phyloP scores from a whole-genome alignment of 768 basidiomycete species.

The Trametes cubensis region DNA sequence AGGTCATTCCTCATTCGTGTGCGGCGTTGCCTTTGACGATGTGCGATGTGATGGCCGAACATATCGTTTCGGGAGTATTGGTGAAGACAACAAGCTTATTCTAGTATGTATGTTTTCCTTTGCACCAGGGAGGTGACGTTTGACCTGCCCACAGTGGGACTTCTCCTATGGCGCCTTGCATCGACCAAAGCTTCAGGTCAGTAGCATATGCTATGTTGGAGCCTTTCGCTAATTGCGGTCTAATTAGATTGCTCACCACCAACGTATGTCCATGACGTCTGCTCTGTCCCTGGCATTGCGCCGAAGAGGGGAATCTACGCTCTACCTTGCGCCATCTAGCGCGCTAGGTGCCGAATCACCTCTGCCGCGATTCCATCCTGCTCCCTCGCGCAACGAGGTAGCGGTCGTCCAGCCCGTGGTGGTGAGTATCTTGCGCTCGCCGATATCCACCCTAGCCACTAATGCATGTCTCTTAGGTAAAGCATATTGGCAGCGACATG shows the following conservation, averaged over 20 bases:
- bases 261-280: slow-evolving; percentile 78
- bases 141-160: slow-evolving; percentile 71
- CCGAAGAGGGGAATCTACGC: slow-evolving; percentile 51
- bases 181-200: slow-evolving; percentile 74
- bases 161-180: slow-evolving; percentile 92
- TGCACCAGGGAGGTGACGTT: background rate
- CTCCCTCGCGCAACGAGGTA: slow-evolving; percentile 89
- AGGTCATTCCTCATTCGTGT: slow-evolving; percentile 95
- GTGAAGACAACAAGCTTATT: slow-evolving; percentile 94
- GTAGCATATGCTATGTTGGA: slow-evolving; percentile 10
- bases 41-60: slow-evolving; percentile 84
- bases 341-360: slow-evolving; percentile 45
- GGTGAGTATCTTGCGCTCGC: slow-evolving; percentile 45
- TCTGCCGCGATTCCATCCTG: slow-evolving; percentile 73
- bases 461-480: slow-evolving; percentile 53
- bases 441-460: background rate
- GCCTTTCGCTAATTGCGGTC: background rate
- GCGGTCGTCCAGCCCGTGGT: slow-evolving; percentile 89
- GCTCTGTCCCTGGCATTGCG: slow-evolving; percentile 73
- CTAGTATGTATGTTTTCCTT: slow-evolving; percentile 53
- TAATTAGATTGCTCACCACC: slow-evolving; percentile 58
- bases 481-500: slow-evolving; percentile 80
- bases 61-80: slow-evolving; percentile 94
- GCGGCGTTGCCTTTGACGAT: slow-evolving; percentile 88
- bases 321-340: slow-evolving; percentile 52